These are phyloP conservation scores for Ophiostoma populinum DNA, from an alignment of 2,329 filamentous ascomycete species.

Conservation along the genomic window DNA sequence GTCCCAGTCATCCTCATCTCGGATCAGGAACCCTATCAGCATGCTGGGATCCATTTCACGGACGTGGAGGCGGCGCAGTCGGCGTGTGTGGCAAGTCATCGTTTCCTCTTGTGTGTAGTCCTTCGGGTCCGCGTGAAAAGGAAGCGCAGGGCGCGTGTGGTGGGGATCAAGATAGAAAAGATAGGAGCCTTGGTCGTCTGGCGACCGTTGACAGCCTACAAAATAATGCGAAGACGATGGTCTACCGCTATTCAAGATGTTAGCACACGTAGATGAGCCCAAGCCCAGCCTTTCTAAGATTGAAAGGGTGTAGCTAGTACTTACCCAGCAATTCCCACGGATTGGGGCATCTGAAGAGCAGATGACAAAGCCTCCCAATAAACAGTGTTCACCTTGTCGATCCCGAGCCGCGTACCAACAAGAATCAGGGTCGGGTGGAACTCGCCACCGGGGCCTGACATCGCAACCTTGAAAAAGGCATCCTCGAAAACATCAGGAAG, in stretches of 20 bases:
- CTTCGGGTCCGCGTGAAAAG: constrained; percentile 37
- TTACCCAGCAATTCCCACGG: constrained; percentile 90
- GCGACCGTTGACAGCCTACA: constrained; percentile 28
- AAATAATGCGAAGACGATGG: constrained; percentile 69
- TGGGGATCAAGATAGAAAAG: constrained; percentile 96
- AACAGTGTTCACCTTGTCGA: constrained; percentile 83
- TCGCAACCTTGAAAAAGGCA: constrained; percentile 62
- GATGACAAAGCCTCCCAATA: constrained; percentile 90
- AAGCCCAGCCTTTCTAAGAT: constrained; percentile 4
- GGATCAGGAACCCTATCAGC: constrained; percentile 85
- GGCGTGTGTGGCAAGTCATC: constrained; percentile 70
- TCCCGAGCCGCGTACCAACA: constrained; percentile 74
- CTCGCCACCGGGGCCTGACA: constrained; percentile 38
- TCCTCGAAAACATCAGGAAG: constrained; percentile 89
- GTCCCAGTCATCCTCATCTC: constrained; percentile 65
- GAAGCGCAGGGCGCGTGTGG: constrained; percentile 59
- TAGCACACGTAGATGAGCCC: no score
- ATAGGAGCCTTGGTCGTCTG: constrained; percentile 37
- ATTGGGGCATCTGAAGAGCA: constrained; percentile 72
- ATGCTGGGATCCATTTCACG: constrained; percentile 96
- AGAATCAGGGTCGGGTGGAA: constrained; percentile 81
- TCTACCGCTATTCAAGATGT: no score
- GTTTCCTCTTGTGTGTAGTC: constrained; percentile 57
- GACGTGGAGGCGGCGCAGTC: constrained; percentile 66
- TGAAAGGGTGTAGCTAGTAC: constrained; percentile 12